phyloP scores from a whole-genome alignment of 2,329 filamentous ascomycete species.

The Trichophyton schoenleinii region DNA sequence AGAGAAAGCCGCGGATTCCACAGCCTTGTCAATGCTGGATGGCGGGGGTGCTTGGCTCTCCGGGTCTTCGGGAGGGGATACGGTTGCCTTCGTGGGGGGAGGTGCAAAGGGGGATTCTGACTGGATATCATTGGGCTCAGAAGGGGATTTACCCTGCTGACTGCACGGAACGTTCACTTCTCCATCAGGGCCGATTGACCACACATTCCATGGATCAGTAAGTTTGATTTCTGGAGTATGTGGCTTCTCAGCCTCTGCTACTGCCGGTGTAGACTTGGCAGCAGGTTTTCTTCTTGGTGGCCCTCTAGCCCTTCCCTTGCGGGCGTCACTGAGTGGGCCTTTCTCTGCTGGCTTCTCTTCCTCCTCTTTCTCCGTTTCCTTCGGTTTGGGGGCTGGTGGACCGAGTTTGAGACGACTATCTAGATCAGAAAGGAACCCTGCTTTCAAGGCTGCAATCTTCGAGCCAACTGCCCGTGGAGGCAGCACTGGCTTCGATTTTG shows the following conservation, averaged over 20 bases:
- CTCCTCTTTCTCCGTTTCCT: slow-evolving; percentile 50
- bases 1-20: neutral
- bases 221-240: slow-evolving; percentile 25
- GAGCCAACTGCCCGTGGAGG: slow-evolving; percentile 64
- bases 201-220: slow-evolving; percentile 31
- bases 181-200: slow-evolving; percentile 23
- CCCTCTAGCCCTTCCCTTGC: slow-evolving; percentile 80
- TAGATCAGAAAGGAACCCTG: slow-evolving; percentile 82
- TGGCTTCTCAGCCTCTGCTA: slow-evolving; percentile 13
- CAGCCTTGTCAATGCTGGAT: neutral
- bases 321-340: slow-evolving; percentile 70
- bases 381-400: slow-evolving; percentile 64
- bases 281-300: slow-evolving; percentile 63
- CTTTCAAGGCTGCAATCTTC: slow-evolving; percentile 85
- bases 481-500: slow-evolving; percentile 71
- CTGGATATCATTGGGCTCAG: neutral
- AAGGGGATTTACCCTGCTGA: neutral
- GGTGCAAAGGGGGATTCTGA: neutral
- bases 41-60: neutral
- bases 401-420: slow-evolving; percentile 81
- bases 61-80: neutral
- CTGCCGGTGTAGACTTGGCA: slow-evolving; percentile 29
- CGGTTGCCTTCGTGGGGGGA: neutral
- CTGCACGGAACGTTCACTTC: neutral
- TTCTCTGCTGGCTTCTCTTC: slow-evolving; percentile 51